A percentile compares a stretch with the other conserved stretches of the same genome.
These are phyloP conservation scores for Cladophialophora exuberans DNA, from an alignment of 2,329 filamentous ascomycete species.

Conservation along the genomic window DNA sequence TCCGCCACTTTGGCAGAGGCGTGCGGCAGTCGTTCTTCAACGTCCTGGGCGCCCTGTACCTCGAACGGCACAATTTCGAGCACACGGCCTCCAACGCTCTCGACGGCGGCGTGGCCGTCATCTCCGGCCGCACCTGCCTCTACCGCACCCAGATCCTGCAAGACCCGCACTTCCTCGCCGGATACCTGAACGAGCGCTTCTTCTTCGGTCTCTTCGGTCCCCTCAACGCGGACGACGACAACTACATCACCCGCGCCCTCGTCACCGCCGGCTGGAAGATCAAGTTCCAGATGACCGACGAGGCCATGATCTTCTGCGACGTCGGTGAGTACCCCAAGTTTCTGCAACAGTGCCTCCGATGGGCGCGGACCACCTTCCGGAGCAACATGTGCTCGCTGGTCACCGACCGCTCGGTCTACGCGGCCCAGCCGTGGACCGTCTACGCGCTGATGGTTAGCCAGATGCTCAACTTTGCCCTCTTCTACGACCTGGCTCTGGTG, in stretches of 20 bases:
- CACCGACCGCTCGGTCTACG: conserved; percentile 44
- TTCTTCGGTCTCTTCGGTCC: conserved; percentile 50
- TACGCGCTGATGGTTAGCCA: conserved; percentile 61
- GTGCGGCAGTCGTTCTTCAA: conserved; percentile 48
- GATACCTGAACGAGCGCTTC: conserved; percentile 57
- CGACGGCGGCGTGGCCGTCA: conserved; percentile 62
- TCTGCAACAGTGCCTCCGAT: conserved; percentile 57
- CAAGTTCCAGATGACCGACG: conserved; percentile 56
- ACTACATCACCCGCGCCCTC: conserved; percentile 61
- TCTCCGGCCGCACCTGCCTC: conserved; percentile 60
- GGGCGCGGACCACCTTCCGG: conserved; percentile 63
- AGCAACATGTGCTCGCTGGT: conserved; percentile 57
- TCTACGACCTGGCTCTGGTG: conserved; percentile 55
- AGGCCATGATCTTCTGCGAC: conserved; percentile 56
- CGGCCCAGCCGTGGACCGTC: conserved; percentile 54
- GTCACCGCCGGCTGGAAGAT: conserved; percentile 57
- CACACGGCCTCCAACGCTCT: conserved; percentile 59
- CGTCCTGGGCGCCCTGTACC: conserved; percentile 61
- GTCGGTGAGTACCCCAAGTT: conserved; percentile 56
- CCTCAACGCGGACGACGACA: conserved; percentile 63
- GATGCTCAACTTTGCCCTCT: conserved; percentile 59
- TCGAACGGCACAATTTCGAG: conserved; percentile 66
- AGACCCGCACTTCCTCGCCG: conserved; percentile 45
- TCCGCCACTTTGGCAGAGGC: conserved; percentile 39
- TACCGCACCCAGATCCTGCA: conserved; percentile 57